phyloP scores from a whole-genome alignment of 306 rosid genomes.

The Casuarina equisetifolia region DNA sequence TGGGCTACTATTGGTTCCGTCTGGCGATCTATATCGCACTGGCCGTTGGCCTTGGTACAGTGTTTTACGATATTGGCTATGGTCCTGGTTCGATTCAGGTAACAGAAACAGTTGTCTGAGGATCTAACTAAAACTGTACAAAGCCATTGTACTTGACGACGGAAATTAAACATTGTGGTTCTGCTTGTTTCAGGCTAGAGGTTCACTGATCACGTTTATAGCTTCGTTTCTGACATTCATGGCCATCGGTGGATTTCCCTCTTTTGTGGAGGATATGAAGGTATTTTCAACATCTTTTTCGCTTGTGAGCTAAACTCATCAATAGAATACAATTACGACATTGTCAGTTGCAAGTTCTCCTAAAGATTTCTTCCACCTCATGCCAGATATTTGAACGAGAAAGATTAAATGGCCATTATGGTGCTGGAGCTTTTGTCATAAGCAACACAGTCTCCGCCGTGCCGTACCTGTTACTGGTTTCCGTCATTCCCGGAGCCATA shows the following conservation, averaged over 20 bases:
- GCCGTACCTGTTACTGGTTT: conserved; percentile 42
- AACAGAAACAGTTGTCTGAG: neutral
- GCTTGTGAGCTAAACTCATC: too few relatives aligned
- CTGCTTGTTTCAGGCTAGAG: conserved; percentile 34
- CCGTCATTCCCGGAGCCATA: conserved; percentile 57
- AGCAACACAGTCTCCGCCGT: conserved; percentile 61
- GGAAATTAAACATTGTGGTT: neutral
- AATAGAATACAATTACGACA: too few relatives aligned
- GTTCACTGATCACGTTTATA: conserved; percentile 25
- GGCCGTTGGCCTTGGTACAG: conserved; percentile 41
- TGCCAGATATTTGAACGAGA: conserved; percentile 61
- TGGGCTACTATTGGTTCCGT: conserved; percentile 72
- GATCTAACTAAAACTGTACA: too few relatives aligned
- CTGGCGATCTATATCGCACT: conserved; percentile 43
- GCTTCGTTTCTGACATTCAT: conserved; percentile 40
- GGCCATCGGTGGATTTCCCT: conserved; percentile 51
- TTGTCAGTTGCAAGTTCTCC: neutral
- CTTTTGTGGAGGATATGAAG: conserved; percentile 52
- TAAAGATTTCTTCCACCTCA: neutral
- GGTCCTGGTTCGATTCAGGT: conserved; percentile 39
- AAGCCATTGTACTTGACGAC: neutral
- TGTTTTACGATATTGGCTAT: conserved; percentile 38
- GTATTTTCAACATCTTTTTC: conserved; percentile 2
- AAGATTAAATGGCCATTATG: conserved; percentile 73
- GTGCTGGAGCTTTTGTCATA: conserved; percentile 51